phyloP scores from a whole-genome alignment of 1,284 basidiomycete species.

The Naganishia sp. region DNA sequence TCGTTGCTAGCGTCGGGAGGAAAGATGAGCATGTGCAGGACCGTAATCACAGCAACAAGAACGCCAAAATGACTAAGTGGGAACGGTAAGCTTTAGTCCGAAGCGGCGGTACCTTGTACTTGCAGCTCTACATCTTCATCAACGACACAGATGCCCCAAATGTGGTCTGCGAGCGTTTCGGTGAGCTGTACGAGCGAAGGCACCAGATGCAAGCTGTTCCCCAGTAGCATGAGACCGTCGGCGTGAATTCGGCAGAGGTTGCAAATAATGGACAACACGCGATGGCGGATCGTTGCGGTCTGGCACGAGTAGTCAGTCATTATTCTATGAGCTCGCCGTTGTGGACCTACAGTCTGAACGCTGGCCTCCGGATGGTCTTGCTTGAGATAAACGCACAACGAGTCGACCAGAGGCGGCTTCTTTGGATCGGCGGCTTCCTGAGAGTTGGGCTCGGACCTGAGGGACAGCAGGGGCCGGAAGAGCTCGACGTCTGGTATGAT shows the following conservation, averaged over 20 bases:
- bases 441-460: slow-evolving; percentile 6
- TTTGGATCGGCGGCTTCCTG: slow-evolving; percentile 8
- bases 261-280: slow-evolving; percentile 12
- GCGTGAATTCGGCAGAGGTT: slow-evolving; percentile 11
- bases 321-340: background rate
- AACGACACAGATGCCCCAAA: slow-evolving; percentile 25
- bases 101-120: background rate
- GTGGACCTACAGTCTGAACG: slow-evolving; percentile 1
- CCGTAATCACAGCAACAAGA: slow-evolving; percentile 38
- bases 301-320: background rate
- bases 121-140: slow-evolving; percentile 16
- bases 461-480: slow-evolving; percentile 16
- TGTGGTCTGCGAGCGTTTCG: slow-evolving; percentile 17
- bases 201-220: slow-evolving; percentile 25
- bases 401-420: slow-evolving; percentile 17
- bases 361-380: slow-evolving; percentile 17
- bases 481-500: slow-evolving; percentile 3
- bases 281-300: slow-evolving; percentile 7
- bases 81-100: background rate
- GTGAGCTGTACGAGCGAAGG: slow-evolving; percentile 25
- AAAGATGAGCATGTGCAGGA: slow-evolving; percentile 49
- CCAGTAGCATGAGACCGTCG: slow-evolving; percentile 25
- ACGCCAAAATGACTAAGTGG: slow-evolving; percentile 39
- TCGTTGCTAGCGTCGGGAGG: slow-evolving; percentile 32
- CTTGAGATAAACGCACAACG: slow-evolving; percentile 10